Evolutionary conservation across 2,329 filamentous ascomycete genomes (phyloP).

Genomic region (Lachnellula willkommii): DNA sequence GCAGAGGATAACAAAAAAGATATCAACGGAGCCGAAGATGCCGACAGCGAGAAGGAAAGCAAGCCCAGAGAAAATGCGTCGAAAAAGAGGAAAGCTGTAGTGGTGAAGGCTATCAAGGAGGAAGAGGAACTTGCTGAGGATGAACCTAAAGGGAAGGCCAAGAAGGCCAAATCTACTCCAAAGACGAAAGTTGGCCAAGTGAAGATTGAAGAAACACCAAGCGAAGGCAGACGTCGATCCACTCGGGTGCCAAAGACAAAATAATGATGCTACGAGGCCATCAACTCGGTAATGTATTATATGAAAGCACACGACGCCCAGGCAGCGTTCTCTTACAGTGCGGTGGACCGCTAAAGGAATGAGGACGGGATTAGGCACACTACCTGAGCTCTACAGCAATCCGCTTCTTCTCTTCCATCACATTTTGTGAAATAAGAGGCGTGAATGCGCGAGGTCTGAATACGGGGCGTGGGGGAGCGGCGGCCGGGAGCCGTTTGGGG

Average conservation of each 20-base stretch:
- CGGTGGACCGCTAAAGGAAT: too few relatives aligned
- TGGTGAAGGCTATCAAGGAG: neutral
- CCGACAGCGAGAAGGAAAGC: conserved; percentile 9
- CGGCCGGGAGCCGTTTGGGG: too few relatives aligned
- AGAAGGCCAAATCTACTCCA: neutral
- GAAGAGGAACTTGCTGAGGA: conserved; percentile 1
- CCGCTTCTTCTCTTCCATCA: too few relatives aligned
- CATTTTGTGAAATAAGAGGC: too few relatives aligned
- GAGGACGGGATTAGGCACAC: too few relatives aligned
- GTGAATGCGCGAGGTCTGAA: too few relatives aligned
- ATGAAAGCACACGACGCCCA: too few relatives aligned
- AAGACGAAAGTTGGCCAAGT: neutral
- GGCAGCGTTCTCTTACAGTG: too few relatives aligned
- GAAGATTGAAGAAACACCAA: neutral
- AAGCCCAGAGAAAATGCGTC: conserved; percentile 22
- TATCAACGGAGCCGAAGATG: conserved; percentile 2
- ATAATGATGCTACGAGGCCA: too few relatives aligned
- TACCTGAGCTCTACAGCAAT: too few relatives aligned
- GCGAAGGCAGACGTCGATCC: neutral
- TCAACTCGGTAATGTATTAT: too few relatives aligned
- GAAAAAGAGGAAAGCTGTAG: conserved; percentile 28
- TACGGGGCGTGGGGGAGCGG: too few relatives aligned
- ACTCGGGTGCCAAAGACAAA: neutral
- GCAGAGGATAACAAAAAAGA: conserved; percentile 22
- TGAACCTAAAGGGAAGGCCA: neutral